phyloP scores from a whole-genome alignment of 2,329 filamentous ascomycete species.

The Calonectria hongkongensis region DNA sequence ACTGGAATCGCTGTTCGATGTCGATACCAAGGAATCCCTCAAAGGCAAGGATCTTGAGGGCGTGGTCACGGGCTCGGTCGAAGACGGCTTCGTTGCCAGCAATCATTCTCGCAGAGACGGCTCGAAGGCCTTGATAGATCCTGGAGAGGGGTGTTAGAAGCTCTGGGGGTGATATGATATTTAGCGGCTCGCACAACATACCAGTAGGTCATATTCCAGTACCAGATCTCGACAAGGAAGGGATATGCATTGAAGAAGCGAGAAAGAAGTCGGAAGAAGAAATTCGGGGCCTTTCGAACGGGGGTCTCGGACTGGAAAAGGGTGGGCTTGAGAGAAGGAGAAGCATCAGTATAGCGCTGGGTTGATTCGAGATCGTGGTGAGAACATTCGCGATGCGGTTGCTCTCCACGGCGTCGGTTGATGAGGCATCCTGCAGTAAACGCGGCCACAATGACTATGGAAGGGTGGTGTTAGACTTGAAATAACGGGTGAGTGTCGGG shows the following conservation, averaged over 20 bases:
- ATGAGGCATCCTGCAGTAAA: constrained; percentile 53
- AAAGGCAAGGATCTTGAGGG: constrained; percentile 62
- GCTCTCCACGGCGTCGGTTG: constrained; percentile 45
- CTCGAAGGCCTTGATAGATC: constrained; percentile 66
- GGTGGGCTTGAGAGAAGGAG: constrained; percentile 48
- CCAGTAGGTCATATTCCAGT: constrained; percentile 62
- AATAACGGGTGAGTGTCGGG: not conserved
- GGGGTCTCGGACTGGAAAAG: constrained; percentile 40
- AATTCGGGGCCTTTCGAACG: constrained; percentile 48
- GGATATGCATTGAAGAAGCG: constrained; percentile 58
- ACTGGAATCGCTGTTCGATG: constrained; percentile 63
- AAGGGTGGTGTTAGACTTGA: not conserved
- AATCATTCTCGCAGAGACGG: constrained; percentile 64
- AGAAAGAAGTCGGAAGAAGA: constrained; percentile 52
- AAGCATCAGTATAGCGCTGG: constrained; percentile 44
- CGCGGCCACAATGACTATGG: constrained; percentile 47
- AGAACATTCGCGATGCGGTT: constrained; percentile 11
- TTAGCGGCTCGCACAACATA: constrained; percentile 11
- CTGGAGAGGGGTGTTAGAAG: constrained; percentile 42
- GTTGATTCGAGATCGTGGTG: constrained; percentile 46
- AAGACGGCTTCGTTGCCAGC: constrained; percentile 62
- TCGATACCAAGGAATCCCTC: constrained; percentile 62
- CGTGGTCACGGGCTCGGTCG: constrained; percentile 61
- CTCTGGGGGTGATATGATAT: no score
- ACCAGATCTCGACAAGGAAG: constrained; percentile 61